Conservation (phyloP, 495 filamentous ascomycete genomes). For the Bathelium albidoporum region DNA sequence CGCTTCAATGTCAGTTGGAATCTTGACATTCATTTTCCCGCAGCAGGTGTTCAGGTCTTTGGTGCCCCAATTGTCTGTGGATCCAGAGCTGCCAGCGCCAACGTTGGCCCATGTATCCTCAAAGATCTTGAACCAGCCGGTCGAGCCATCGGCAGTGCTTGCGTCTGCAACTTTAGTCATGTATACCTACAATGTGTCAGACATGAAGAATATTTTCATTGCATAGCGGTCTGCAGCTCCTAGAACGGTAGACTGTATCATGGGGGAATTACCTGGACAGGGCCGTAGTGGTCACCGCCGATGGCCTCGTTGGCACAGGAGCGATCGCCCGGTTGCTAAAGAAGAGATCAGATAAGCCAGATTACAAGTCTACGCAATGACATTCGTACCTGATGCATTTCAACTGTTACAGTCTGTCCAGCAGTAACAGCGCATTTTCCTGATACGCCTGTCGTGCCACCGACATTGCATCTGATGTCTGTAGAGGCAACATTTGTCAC, state of each 20-base stretch:
- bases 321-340: slow-evolving; percentile 37
- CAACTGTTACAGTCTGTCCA: slow-evolving; percentile 22
- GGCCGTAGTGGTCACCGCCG: slow-evolving; percentile 43
- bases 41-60: slow-evolving; percentile 40
- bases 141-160: slow-evolving; percentile 30
- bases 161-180: slow-evolving; percentile 43
- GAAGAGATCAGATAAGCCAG: not conserved
- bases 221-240: no score
- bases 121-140: slow-evolving; percentile 26
- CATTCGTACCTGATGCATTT: slow-evolving; percentile 39
- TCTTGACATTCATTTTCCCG: slow-evolving; percentile 31
- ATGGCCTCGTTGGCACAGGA: slow-evolving; percentile 38
- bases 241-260: no score
- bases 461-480: slow-evolving; percentile 2
- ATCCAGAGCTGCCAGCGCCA: slow-evolving; percentile 35
- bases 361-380: not conserved
- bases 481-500: not conserved
- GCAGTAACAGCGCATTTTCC: slow-evolving; percentile 5
- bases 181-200: no score
- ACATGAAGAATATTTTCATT: no score
- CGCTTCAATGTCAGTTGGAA: slow-evolving; percentile 37
- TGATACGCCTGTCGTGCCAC: not conserved
- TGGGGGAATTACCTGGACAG: no score
- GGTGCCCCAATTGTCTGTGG: slow-evolving; percentile 32
- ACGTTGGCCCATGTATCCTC: slow-evolving; percentile 41